phyloP scores from a whole-genome alignment of 225 moss, liverwort and hornwort genomes.

The Takakia lepidozioides region DNA sequence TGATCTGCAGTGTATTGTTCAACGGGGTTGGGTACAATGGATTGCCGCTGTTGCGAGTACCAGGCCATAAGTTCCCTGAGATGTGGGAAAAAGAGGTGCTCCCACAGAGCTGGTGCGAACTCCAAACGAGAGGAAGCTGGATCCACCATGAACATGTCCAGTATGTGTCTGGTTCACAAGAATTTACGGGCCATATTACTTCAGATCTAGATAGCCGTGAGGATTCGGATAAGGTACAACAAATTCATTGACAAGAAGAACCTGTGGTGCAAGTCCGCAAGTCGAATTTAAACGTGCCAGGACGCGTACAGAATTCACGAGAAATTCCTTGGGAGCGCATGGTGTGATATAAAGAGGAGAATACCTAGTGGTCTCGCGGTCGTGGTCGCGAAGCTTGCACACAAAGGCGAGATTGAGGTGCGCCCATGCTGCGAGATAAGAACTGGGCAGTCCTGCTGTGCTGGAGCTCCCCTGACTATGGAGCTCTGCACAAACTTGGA shows the following conservation, averaged over 20 bases:
- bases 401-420: constrained; percentile 1
- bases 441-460: constrained; percentile 2
- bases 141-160: constrained; percentile 1
- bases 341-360: neutral
- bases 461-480: neutral
- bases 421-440: neutral
- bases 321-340: constrained; percentile 1
- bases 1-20: neutral
- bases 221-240: neutral
- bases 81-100: constrained; percentile 1
- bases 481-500: neutral
- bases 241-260: neutral
- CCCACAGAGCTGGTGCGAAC: constrained; percentile 2
- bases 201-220: neutral
- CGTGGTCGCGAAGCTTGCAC: neutral
- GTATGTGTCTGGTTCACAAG: constrained; percentile 2
- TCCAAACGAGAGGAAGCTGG: neutral
- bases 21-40: neutral
- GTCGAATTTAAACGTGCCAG: neutral
- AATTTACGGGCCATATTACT: neutral
- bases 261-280: neutral
- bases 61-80: neutral
- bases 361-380: constrained; percentile 1
- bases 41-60: neutral
- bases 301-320: neutral